Conservation (phyloP, 768 basidiomycete genomes). For the Mrakia frigida region DNA sequence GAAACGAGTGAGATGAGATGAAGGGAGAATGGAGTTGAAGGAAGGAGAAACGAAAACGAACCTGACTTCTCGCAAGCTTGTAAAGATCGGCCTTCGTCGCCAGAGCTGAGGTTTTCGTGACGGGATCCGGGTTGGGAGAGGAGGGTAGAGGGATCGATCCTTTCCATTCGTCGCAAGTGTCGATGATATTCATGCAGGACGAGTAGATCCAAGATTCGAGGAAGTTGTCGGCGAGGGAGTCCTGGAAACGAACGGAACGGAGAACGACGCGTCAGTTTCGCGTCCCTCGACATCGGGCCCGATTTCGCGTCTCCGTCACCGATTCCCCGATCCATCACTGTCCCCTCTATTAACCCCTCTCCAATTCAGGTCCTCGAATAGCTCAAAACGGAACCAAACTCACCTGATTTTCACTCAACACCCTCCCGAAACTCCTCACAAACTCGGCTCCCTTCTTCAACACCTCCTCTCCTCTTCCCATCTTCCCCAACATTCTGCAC, state of each 20-base stretch:
- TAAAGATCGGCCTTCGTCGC: slow-evolving; percentile 83
- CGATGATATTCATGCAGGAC: slow-evolving; percentile 74
- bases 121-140: slow-evolving; percentile 44
- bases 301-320: no score
- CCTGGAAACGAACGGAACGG: slow-evolving; percentile 51
- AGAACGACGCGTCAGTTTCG: not conserved
- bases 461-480: slow-evolving; percentile 65
- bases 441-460: slow-evolving; percentile 67
- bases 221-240: slow-evolving; percentile 54
- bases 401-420: slow-evolving; percentile 71
- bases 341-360: no score
- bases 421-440: slow-evolving; percentile 67
- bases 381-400: slow-evolving; percentile 33
- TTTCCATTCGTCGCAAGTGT: slow-evolving; percentile 68
- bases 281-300: no score
- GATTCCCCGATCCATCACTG: no score
- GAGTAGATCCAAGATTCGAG: slow-evolving; percentile 92
- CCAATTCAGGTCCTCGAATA: not conserved
- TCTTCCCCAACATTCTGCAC: slow-evolving; percentile 64
- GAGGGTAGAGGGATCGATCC: slow-evolving; percentile 26
- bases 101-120: slow-evolving; percentile 53
- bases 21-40: not conserved
- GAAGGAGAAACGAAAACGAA: slow-evolving; percentile 41
- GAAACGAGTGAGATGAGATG: no score
- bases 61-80: slow-evolving; percentile 83